These are phyloP conservation scores for Mycena kentingensis DNA, from an alignment of 768 basidiomycete genomes.

Conservation along the genomic window DNA sequence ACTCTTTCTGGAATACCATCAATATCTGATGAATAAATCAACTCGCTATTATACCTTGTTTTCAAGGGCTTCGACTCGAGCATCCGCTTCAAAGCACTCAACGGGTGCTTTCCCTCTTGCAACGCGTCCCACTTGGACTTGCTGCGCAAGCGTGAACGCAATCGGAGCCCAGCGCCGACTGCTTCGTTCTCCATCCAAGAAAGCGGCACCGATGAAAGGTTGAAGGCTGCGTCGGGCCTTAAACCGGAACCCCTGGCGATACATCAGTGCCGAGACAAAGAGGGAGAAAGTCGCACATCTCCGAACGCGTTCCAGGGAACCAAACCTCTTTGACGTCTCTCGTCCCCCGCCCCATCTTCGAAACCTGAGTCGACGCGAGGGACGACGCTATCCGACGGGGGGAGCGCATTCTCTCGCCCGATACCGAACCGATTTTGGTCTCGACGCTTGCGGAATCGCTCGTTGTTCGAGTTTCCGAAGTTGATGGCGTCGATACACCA, in stretches of 20 bases:
- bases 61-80: neutral
- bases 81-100: neutral
- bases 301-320: slow-evolving; percentile 29
- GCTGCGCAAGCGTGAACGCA: slow-evolving; percentile 13
- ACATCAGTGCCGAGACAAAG: neutral
- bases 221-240: slow-evolving; percentile 5
- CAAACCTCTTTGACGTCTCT: slow-evolving; percentile 29
- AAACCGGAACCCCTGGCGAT: slow-evolving; percentile 24
- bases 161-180: slow-evolving; percentile 24
- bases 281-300: slow-evolving; percentile 22
- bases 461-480: neutral
- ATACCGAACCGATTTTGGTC: slow-evolving; percentile 1
- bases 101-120: neutral
- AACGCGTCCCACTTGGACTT: slow-evolving; percentile 10
- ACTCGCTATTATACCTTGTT: neutral
- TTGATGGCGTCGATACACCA: neutral
- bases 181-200: slow-evolving; percentile 39
- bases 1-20: neutral
- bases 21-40: neutral
- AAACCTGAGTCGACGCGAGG: neutral
- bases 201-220: slow-evolving; percentile 23
- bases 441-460: slow-evolving; percentile 4
- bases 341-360: neutral
- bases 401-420: neutral
- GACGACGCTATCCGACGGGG: neutral